Evolutionary conservation across 208 protist species (phyloP), one percentile per base, ranked within the genome.

Genomic region (Wallacemonas sp.): DNA sequence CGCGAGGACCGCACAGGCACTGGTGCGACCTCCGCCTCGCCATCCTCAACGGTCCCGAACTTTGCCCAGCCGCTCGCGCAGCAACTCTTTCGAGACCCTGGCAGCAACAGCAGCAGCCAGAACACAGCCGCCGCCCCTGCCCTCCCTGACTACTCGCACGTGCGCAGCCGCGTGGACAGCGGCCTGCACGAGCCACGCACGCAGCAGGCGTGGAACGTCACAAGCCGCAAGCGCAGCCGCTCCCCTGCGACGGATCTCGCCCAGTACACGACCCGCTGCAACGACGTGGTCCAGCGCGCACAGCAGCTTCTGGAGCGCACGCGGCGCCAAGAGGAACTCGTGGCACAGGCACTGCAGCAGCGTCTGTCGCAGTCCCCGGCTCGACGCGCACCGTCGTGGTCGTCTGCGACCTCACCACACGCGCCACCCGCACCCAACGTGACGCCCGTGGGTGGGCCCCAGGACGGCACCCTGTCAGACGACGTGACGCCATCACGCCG

Each of bases 201-300:
- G 26, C 55, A 46, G n/a, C 26, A 46, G n/a, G 44, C 41, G 23
- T 66, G 26, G 52, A 9, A 43, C n/a, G 26, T 58, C 17, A 24
- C 52, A 3, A 58, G 19, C 44, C 68, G 58, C 61, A 65, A 39
- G 19, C 73, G 64, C 64, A 48, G 29, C 68, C 69, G 26, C 57
- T 74, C 74, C 8, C 74, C 62, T 27, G 64, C 72, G 54, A 58
- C 70, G 68, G 57, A 80, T 57, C 21, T 65, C 63, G 43, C 27
- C 12, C 9, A 70, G 14, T 66, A 49, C 41, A 66, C 61, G 12
- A 66, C 2, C 2, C 52, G 74, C 33, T 92, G 85, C 24, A 80
- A 87, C 65, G 68, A 61, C 14, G 80, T 83, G 33, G 61, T 86
- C 8, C 58, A 76, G 49, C 82, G 83, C 17, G 86, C 81, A 0